These are phyloP conservation scores for Obelidium mucronatum DNA, from an alignment of 192 early-diverging fungal species.

Conservation along the genomic window DNA sequence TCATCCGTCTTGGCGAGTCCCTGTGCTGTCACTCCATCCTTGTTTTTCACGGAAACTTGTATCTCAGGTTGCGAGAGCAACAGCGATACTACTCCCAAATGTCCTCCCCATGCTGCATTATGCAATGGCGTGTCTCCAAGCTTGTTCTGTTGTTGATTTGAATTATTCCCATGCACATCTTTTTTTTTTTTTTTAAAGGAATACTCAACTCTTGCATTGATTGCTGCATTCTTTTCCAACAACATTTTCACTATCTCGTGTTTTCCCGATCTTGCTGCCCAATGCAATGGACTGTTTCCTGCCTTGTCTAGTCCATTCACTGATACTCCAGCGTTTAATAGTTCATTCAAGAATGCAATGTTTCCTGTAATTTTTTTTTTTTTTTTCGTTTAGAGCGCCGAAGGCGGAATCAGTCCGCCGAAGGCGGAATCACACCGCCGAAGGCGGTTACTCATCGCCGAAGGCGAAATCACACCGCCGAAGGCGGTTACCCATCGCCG, in stretches of 20 bases:
- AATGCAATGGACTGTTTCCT: conserved; percentile 61
- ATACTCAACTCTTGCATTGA: conserved; percentile 49
- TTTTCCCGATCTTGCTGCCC: conserved; percentile 60
- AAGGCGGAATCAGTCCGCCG: too few species aligned
- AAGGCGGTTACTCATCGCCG: too few species aligned
- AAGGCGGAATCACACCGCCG: too few species aligned
- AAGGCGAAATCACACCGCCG: too few species aligned
- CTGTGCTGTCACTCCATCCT: conserved; percentile 48
- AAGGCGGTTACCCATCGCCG: too few species aligned
- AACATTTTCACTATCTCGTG: conserved; percentile 51
- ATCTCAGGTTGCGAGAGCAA: conserved; percentile 48
- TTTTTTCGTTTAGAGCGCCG: too few species aligned
- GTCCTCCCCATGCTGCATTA: conserved; percentile 59
- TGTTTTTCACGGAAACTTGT: conserved; percentile 50
- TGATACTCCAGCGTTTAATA: conserved; percentile 56
- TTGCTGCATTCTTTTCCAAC: conserved; percentile 41
- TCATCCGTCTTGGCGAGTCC: conserved; percentile 55
- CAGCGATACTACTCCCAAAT: conserved; percentile 37
- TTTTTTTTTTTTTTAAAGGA: too few species aligned
- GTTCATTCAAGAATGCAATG: conserved; percentile 49
- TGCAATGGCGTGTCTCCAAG: conserved; percentile 64
- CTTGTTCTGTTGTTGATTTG: conserved; percentile 54
- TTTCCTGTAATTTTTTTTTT: conserved; percentile 44
- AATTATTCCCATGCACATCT: too few species aligned
- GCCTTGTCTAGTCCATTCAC: conserved; percentile 62